Conservation (phyloP, 2,329 filamentous ascomycete genomes). For the Cytospora piceae region DNA sequence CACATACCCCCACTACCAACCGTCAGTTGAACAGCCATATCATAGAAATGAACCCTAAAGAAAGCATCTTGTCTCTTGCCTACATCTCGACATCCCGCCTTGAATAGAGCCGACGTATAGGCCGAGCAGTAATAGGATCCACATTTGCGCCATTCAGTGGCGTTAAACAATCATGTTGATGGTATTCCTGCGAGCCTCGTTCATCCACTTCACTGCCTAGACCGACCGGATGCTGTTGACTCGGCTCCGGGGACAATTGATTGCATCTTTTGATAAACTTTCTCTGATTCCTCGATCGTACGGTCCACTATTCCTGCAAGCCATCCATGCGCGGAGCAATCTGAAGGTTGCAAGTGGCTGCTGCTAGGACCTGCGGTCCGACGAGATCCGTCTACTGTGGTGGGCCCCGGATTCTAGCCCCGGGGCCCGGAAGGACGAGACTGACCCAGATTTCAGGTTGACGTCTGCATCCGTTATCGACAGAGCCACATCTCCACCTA, state of each 20-base stretch:
- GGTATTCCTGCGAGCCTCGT: not conserved
- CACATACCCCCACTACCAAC: constrained; percentile 5
- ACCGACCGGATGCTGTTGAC: not conserved
- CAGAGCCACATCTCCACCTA: constrained; percentile 10
- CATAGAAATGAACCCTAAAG: not conserved
- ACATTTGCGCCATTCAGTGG: not conserved
- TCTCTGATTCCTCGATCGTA: constrained; percentile 11
- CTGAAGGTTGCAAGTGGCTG: constrained; percentile 23
- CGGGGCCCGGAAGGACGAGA: constrained; percentile 25
- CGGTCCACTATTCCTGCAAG: constrained; percentile 8
- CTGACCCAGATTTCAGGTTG: constrained; percentile 4
- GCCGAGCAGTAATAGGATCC: not conserved
- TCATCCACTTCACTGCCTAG: not conserved
- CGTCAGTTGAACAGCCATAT: constrained; percentile 21
- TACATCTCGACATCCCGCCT: not conserved
- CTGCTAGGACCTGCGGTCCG: constrained; percentile 31
- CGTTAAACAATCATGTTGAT: not conserved
- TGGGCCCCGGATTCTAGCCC: constrained; percentile 12
- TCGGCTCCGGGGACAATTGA: not conserved
- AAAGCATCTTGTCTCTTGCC: not conserved
- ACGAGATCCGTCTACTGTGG: constrained; percentile 26
- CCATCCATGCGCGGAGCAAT: constrained; percentile 9
- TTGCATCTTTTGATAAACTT: not conserved
- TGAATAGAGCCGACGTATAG: not conserved
- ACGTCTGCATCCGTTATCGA: not conserved